phyloP scores from a whole-genome alignment of 306 rosid genomes.

The Rosa lucieae region DNA sequence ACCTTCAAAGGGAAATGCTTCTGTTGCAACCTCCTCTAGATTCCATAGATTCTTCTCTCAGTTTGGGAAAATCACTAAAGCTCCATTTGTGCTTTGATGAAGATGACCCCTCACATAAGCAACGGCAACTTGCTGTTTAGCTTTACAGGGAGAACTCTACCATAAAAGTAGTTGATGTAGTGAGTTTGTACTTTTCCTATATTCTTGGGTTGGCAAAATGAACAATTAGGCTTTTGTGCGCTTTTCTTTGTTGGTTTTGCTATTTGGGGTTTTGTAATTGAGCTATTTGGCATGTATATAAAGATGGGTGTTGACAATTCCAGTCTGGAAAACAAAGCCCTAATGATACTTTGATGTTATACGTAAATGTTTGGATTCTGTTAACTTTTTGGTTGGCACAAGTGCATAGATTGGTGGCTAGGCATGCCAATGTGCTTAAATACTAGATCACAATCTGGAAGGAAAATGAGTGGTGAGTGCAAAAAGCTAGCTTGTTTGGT shows the following conservation, averaged over 20 bases:
- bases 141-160: slow-evolving; percentile 13
- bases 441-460: neutral
- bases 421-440: slow-evolving; percentile 11
- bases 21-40: slow-evolving; percentile 57
- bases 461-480: slow-evolving; percentile 12
- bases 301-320: slow-evolving; percentile 41
- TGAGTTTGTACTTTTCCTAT: slow-evolving; percentile 25
- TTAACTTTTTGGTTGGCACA: neutral
- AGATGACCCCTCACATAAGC: slow-evolving; percentile 72
- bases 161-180: slow-evolving; percentile 33
- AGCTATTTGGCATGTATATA: slow-evolving; percentile 26
- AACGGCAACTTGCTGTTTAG: slow-evolving; percentile 76
- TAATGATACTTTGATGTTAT: slow-evolving; percentile 22
- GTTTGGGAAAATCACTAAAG: slow-evolving; percentile 49
- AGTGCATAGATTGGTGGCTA: neutral
- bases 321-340: slow-evolving; percentile 40
- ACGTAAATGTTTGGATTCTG: slow-evolving; percentile 14
- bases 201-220: slow-evolving; percentile 24
- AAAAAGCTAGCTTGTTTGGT: slow-evolving; percentile 20
- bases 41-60: slow-evolving; percentile 52
- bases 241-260: too few species aligned
- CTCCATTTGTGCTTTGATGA: slow-evolving; percentile 64
- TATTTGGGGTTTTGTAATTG: slow-evolving; percentile 9
- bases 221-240: slow-evolving; percentile 21
- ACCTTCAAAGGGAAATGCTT: slow-evolving; percentile 80